phyloP scores from a whole-genome alignment of 176 grass and related monocot species.

The Musa acuminata region DNA sequence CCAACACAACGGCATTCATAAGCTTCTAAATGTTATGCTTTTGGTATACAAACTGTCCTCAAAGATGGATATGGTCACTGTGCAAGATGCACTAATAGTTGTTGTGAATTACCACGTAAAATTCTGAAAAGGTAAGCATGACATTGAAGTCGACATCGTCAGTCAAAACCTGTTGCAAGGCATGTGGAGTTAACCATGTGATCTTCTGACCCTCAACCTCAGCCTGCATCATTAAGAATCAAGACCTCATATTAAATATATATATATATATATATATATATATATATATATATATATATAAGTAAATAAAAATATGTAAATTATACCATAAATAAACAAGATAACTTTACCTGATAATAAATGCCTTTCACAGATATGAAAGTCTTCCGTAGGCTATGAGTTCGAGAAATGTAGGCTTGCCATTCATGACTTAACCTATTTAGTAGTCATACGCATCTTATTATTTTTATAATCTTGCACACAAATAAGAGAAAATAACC shows the following conservation, averaged over 20 bases:
- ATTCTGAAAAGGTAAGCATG: constrained; percentile 96
- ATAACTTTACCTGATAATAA: constrained; percentile 71
- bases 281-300: too few relatives aligned
- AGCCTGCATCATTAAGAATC: constrained; percentile 42
- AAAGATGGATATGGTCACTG: too few relatives aligned
- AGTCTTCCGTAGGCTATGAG: constrained; percentile 72
- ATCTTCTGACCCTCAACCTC: constrained; percentile 97
- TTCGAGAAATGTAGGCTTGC: constrained; percentile 92
- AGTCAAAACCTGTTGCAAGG: constrained; percentile 86
- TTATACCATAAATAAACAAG: not conserved
- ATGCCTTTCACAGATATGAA: constrained; percentile 99
- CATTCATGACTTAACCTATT: constrained; percentile 96
- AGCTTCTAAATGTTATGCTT: too few relatives aligned
- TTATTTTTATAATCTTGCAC: not conserved
- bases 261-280: too few relatives aligned
- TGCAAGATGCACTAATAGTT: too few relatives aligned
- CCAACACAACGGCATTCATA: too few relatives aligned
- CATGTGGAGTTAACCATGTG: constrained; percentile 96
- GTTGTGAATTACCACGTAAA: constrained; percentile 57
- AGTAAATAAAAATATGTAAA: not conserved
- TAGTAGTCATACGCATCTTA: not conserved
- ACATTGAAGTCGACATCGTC: constrained; percentile 97
- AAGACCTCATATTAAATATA: too few relatives aligned
- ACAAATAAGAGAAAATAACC: not conserved
- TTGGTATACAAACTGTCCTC: too few relatives aligned